These are phyloP conservation scores for Pestalotiopsis sp. DNA, from an alignment of 2,329 filamentous ascomycete genomes.

Conservation along the genomic window DNA sequence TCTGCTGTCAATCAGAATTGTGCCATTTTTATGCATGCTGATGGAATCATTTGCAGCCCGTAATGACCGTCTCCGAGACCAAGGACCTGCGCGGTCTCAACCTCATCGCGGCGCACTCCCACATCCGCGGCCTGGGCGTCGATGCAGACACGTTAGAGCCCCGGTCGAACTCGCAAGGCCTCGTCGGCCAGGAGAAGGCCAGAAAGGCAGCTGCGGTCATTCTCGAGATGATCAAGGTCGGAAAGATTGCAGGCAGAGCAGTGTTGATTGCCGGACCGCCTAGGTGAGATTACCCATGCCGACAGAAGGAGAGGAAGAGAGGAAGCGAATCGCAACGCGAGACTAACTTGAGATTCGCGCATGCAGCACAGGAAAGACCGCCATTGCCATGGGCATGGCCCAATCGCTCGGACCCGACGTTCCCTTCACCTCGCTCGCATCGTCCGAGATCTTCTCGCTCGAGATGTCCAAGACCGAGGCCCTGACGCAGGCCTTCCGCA, in stretches of 20 bases:
- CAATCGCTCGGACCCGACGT: conserved; percentile 93
- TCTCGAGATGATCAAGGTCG: conserved; percentile 97
- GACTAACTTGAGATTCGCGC: neutral
- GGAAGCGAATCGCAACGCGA: too few species aligned
- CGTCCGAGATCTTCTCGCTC: conserved; percentile 96
- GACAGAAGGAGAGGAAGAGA: too few species aligned
- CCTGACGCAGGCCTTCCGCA: conserved; percentile 97
- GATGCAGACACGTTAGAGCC: conserved; percentile 91
- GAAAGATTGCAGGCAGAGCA: conserved; percentile 95
- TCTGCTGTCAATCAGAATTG: neutral
- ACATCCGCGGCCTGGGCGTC: conserved; percentile 94
- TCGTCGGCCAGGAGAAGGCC: conserved; percentile 95
- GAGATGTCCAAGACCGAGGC: conserved; percentile 99
- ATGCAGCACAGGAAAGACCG: conserved; percentile 90
- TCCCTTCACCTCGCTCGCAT: conserved; percentile 93
- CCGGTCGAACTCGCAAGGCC: conserved; percentile 80
- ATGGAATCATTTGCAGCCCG: conserved; percentile 43
- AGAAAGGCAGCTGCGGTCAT: conserved; percentile 96
- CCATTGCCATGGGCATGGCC: conserved; percentile 98
- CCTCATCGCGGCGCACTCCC: conserved; percentile 96
- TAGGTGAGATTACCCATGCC: conserved; percentile 50
- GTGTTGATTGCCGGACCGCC: conserved; percentile 94
- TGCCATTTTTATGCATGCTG: too few species aligned
- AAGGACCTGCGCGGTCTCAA: conserved; percentile 96
- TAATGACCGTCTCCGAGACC: conserved; percentile 85